Conservation (phyloP, 2,329 filamentous ascomycete genomes). For the Colletotrichum simmondsii region DNA sequence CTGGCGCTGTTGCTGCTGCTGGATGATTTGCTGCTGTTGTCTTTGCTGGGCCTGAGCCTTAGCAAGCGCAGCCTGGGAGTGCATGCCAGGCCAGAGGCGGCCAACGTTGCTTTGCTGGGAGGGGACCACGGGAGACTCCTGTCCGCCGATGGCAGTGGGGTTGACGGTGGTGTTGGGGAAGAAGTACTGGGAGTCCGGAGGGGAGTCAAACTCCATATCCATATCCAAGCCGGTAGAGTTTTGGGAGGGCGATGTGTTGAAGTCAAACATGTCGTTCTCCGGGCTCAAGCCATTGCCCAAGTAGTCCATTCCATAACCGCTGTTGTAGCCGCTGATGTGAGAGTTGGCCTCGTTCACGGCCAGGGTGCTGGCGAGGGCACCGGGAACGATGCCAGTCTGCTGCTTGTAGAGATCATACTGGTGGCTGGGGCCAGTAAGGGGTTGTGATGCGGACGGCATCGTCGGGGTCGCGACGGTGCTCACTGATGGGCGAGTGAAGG, state of each 20-base stretch:
- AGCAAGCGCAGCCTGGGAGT: constrained; percentile 86
- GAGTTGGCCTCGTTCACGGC: constrained; percentile 75
- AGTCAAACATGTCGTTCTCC: constrained; percentile 77
- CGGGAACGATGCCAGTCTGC: constrained; percentile 90
- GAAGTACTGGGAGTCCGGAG: constrained; percentile 70
- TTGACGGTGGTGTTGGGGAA: constrained; percentile 71
- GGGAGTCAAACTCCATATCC: constrained; percentile 68
- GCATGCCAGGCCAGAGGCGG: constrained; percentile 91
- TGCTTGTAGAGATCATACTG: constrained; percentile 96
- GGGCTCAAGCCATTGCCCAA: constrained; percentile 65
- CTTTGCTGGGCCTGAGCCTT: constrained; percentile 77
- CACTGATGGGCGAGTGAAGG: constrained; percentile 62
- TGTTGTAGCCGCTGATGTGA: constrained; percentile 65
- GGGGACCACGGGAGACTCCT: constrained; percentile 63
- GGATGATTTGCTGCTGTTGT: constrained; percentile 65
- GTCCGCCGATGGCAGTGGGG: constrained; percentile 75
- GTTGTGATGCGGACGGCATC: constrained; percentile 62
- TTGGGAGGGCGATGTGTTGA: constrained; percentile 74
- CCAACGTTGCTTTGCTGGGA: constrained; percentile 68
- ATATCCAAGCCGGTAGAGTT: constrained; percentile 71
- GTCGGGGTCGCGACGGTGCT: constrained; percentile 66
- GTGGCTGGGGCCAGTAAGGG: constrained; percentile 85
- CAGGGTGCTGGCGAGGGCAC: constrained; percentile 82
- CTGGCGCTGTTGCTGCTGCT: constrained; percentile 61
- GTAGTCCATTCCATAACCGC: constrained; percentile 61